Evolutionary conservation across 768 basidiomycete species (phyloP), one percentile per base, ranked within the genome.

Genomic region (Lepiota venenata): DNA sequence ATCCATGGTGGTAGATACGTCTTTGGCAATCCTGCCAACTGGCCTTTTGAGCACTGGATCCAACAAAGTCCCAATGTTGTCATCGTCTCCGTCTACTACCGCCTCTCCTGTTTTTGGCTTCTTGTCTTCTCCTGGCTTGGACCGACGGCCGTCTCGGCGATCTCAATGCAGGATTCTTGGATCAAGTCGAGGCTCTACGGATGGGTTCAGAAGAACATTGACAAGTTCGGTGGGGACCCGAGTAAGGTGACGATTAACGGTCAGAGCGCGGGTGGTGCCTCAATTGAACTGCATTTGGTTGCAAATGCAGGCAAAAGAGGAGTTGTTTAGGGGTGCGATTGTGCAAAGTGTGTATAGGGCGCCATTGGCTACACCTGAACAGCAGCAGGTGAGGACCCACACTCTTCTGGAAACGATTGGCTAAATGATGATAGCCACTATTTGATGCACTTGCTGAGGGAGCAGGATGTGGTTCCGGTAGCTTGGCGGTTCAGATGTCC

Each of bases 41-140:
- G 81, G 82, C 83, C 85, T 1, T 87, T 85, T 61, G 78, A 85
- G 59, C 70, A 74, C 59, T 87, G 83, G 84, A 69, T 87, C 50
- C 69, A 84, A 41, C 84, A 85, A 60, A 79, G 72, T 22, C 83
- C 83, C 2, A 77, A 82, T 52, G 77, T 86, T 20, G 76, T 87
- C 39, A 71, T 85, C 50, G 84, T 85, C 8, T 83, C 85, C 0
- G 77, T 85, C 6, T 84, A 87, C 64, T 87, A 87, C 64, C 80
- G 81, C 15, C 75, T 87, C 20, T 75, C 76, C 76, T 48, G 77
- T 80, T 0, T 77, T 87, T 60, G 87, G 87, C 21, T 87, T 87
- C 69, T 75, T 85, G 22, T 65, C 81, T 1, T 62, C 69, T 7
- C 79, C 84, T 1, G 78, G 75, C 18, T 74, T 84, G 50, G 50